Conservation (phyloP, 495 filamentous ascomycete genomes). For the Talaromyces borbonicus region DNA sequence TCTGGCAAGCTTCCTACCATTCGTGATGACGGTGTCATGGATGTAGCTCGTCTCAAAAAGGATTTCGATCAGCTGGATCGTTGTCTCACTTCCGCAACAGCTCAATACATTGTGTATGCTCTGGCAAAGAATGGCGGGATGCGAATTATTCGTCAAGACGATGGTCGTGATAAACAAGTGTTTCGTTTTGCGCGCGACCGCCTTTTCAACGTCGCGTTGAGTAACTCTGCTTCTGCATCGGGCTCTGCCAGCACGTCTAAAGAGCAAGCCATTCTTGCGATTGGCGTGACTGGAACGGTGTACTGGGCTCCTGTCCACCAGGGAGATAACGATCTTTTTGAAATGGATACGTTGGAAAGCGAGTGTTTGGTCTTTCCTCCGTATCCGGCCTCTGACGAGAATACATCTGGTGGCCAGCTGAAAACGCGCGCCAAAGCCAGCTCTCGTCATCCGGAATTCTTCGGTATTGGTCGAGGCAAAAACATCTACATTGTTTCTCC, state of each 20-base stretch:
- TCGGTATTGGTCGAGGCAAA: constrained; percentile 92
- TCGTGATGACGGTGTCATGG: constrained; percentile 64
- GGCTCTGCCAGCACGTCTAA: constrained; percentile 32
- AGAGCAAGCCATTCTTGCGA: constrained; percentile 77
- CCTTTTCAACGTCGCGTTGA: constrained; percentile 87
- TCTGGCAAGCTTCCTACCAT: constrained; percentile 39
- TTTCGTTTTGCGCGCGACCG: constrained; percentile 82
- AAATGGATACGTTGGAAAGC: constrained; percentile 60
- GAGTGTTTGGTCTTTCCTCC: constrained; percentile 77
- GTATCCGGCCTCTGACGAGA: constrained; percentile 61
- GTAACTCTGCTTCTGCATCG: constrained; percentile 45
- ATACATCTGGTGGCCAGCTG: constrained; percentile 76
- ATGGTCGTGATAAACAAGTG: constrained; percentile 77
- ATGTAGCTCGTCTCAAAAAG: constrained; percentile 90
- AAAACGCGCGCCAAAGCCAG: constrained; percentile 92
- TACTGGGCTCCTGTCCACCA: constrained; percentile 78
- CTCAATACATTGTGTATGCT: constrained; percentile 85
- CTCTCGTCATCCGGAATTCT: constrained; percentile 78
- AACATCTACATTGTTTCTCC: constrained; percentile 88
- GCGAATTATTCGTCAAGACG: constrained; percentile 85
- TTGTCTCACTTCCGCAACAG: constrained; percentile 80
- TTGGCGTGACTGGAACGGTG: constrained; percentile 84
- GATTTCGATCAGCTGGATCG: constrained; percentile 96
- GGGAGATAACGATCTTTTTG: constrained; percentile 60
- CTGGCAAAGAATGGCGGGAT: constrained; percentile 86